Base-by-base conservation (phyloP, 2,329 filamentous ascomycete genomes). In the Aspergillus sp. region DNA sequence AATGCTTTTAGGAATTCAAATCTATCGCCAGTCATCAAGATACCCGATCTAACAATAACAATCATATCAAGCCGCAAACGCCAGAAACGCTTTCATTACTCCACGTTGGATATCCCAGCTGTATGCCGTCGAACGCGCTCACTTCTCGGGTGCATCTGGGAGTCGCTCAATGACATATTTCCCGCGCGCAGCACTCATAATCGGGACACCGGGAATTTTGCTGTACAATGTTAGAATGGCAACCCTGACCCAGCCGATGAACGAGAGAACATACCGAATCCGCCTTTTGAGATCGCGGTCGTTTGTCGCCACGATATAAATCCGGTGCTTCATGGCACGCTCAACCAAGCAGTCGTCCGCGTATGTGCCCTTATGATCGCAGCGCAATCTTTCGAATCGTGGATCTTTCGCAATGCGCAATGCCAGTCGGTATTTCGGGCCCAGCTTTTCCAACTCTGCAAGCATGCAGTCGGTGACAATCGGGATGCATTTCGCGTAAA, bases 151-250 rank as follows among this genome's bases (percentile, higher is more conserved):
- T 22, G 84, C 85, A 60, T 86, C 83, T 4, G 88, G 88, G 41
- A 95, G 63, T 49, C 88, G 76, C 69, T 96, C 91, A 52, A 98
- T 91, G 29, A 89, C 80, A 61, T 95, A 96, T 62, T 95, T 95
- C 28, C 84, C 86, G 51, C 84, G 75, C 4, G 82, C 83, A 16
- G 91, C 85, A 51, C 79, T 86, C 69, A 94, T 70, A 34, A 75
- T 72, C 2, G 72, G 72, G 8, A 74, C 70, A 52, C 80, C 80
- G 1, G 80, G 79, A 32, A 91, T 77, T 66, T 94, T 95, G 42
- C 19, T 22, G 19, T 22, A 22, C 10, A 5, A 22, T 22, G 19
- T 22, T 10, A 22, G 19, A 22, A 22, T 22, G 19, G n/a, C 19
- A 22, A 22, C 19, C 6, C 19, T 22, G n/a, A n/a, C n/a, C n/a